Evolutionary conservation across 164 flowering plant genomes (phyloP).

Genomic region (Berberis thunbergii): DNA sequence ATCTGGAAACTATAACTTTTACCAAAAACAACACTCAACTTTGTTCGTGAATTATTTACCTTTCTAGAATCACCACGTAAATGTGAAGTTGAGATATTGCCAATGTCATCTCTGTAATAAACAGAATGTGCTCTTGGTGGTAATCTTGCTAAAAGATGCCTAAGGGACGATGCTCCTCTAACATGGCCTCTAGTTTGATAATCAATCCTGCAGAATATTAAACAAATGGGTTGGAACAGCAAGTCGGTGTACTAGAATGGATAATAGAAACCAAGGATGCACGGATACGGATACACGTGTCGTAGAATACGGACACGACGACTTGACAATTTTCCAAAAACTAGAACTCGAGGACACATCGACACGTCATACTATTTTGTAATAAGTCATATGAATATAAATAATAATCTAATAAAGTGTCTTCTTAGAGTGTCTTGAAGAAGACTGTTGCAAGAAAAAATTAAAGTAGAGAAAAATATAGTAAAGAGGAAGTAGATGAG

Average conservation of each 20-base stretch:
- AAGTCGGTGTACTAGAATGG: not conserved
- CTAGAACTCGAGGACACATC: too few species aligned
- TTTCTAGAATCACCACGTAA: conserved; percentile 62
- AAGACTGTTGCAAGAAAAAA: too few species aligned
- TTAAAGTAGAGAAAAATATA: too few species aligned
- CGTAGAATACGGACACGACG: too few species aligned
- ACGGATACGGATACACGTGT: too few species aligned
- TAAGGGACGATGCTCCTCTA: conserved; percentile 76
- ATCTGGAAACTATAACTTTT: too few species aligned
- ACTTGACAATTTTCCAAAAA: too few species aligned
- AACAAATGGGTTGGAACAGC: not conserved
- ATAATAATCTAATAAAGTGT: too few species aligned
- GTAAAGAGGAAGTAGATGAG: too few species aligned
- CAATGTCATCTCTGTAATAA: conserved; percentile 90
- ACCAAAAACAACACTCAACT: not conserved
- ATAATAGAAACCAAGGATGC: not conserved
- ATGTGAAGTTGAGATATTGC: conserved; percentile 90
- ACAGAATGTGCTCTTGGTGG: conserved; percentile 94
- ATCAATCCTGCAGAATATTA: conserved; percentile 58
- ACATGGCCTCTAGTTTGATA: conserved; percentile 59
- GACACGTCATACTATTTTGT: too few species aligned
- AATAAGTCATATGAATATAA: too few species aligned
- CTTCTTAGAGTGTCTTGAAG: too few species aligned
- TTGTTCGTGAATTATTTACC: conserved; percentile 31
- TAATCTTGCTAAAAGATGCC: conserved; percentile 59